Evolutionary conservation across 1,284 basidiomycete species (phyloP).

Genomic region (Ceratobasidium sp.): DNA sequence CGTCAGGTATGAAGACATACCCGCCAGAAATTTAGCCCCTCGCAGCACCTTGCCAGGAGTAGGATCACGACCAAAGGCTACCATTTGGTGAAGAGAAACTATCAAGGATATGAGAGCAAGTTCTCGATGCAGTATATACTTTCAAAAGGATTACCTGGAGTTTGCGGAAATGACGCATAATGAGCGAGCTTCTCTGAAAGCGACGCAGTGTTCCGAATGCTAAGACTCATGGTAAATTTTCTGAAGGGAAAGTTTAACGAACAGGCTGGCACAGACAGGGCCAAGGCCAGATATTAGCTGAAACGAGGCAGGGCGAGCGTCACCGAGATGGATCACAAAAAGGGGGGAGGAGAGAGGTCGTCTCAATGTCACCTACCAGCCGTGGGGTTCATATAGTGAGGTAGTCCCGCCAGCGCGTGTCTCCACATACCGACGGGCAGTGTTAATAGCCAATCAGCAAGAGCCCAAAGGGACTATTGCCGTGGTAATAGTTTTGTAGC

Average conservation of each 20-base stretch:
- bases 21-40: constrained; percentile 40
- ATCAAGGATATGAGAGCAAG: not conserved
- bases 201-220: constrained; percentile 33
- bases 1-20: not conserved
- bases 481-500: constrained; percentile 12
- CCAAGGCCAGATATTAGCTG: not conserved
- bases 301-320: not conserved
- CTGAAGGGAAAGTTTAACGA: constrained; percentile 1
- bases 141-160: constrained; percentile 13
- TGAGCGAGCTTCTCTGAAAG: constrained; percentile 38
- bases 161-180: constrained; percentile 43
- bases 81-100: constrained; percentile 42
- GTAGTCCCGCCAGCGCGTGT: not conserved
- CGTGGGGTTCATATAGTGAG: constrained; percentile 12
- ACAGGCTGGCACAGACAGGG: not conserved
- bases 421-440: constrained; percentile 7
- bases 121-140: not conserved
- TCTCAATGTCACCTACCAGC: constrained; percentile 14
- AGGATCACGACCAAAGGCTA: constrained; percentile 37
- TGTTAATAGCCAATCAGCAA: constrained; percentile 25
- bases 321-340: constrained; percentile 8
- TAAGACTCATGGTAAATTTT: constrained; percentile 9
- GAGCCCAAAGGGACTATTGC: constrained; percentile 12
- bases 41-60: constrained; percentile 35
- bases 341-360: constrained; percentile 19